Percentiles rank a stretch among this genome's conserved stretches.
Conservation (phyloP, 495 filamentous ascomycete genomes). For the Aspergillus sclerotiicarbonarius region DNA sequence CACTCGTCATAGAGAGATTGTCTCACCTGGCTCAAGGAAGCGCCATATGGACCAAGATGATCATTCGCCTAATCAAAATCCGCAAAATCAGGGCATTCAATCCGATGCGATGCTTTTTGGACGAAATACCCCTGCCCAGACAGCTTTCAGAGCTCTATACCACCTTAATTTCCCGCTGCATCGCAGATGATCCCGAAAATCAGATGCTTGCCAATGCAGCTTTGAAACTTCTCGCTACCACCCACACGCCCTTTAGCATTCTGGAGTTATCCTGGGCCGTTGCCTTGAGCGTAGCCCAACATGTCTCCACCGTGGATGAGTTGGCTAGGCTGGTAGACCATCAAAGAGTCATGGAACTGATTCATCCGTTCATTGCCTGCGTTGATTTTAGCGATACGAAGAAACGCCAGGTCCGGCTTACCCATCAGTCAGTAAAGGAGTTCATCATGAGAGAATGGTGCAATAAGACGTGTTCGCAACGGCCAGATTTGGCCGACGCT, state of each 20-base stretch:
- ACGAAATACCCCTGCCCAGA: constrained; percentile 14
- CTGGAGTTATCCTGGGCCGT: constrained; percentile 26
- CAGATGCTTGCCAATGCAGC: constrained; percentile 16
- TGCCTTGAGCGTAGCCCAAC: constrained; percentile 10
- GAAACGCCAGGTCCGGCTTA: constrained; percentile 24
- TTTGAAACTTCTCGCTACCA: constrained; percentile 20
- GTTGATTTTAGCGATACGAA: constrained; percentile 21
- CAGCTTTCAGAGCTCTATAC: constrained; percentile 17
- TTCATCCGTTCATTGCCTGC: constrained; percentile 26
- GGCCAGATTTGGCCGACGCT: neutral
- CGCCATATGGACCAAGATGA: constrained; percentile 24
- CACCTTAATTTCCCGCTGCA: constrained; percentile 16
- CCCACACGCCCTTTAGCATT: constrained; percentile 25
- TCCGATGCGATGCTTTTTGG: constrained; percentile 19
- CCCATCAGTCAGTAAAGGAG: constrained; percentile 29
- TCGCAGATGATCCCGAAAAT: constrained; percentile 18
- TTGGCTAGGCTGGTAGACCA: constrained; percentile 24
- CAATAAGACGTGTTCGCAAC: constrained; percentile 9
- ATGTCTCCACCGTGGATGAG: constrained; percentile 17
- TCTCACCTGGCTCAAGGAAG: constrained; percentile 19
- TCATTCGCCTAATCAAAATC: constrained; percentile 17
- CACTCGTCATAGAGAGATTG: constrained; percentile 15
- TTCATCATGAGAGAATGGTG: constrained; percentile 16
- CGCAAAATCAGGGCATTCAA: constrained; percentile 14
- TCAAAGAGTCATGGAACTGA: constrained; percentile 26